Evolutionary conservation across 2,329 filamentous ascomycete genomes (phyloP).

Genomic region (Ophiocordyceps robertsii): DNA sequence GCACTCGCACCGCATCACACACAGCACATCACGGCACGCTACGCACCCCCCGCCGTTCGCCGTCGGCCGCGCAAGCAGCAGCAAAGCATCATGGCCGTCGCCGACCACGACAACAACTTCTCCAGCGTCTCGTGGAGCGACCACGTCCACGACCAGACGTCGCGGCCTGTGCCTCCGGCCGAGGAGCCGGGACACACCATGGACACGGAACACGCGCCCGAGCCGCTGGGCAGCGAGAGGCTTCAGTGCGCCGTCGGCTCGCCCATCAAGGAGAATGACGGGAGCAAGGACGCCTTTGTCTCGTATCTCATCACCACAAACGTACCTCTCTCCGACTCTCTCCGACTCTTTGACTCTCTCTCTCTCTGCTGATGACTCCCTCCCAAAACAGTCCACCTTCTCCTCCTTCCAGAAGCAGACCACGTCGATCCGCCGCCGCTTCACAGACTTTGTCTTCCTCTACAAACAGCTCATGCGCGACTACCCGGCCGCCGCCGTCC

Average conservation of each 20-base stretch:
- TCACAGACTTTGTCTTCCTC: slow-evolving; percentile 95
- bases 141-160: slow-evolving; percentile 27
- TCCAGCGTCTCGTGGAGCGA: slow-evolving; percentile 72
- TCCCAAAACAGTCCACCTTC: slow-evolving; percentile 67
- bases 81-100: slow-evolving; percentile 26
- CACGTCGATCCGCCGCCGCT: slow-evolving; percentile 73
- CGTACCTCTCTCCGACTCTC: slow-evolving; percentile 40
- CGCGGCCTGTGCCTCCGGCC: slow-evolving; percentile 6
- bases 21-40: too few relatives aligned
- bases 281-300: slow-evolving; percentile 91
- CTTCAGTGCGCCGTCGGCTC: slow-evolving; percentile 74
- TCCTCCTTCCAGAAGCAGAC: slow-evolving; percentile 76
- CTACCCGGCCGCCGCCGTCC: slow-evolving; percentile 83
- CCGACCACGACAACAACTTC: slow-evolving; percentile 60
- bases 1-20: too few relatives aligned
- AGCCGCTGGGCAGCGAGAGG: slow-evolving; percentile 55
- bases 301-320: slow-evolving; percentile 90
- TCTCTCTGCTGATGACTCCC: background rate
- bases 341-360: too few relatives aligned
- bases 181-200: slow-evolving; percentile 15
- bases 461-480: slow-evolving; percentile 82
- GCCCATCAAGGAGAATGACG: slow-evolving; percentile 89
- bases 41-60: too few relatives aligned
- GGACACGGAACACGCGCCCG: slow-evolving; percentile 37
- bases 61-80: background rate